phyloP scores from a whole-genome alignment of 345 rosid species.

The Bruguiera gymnorhiza region DNA sequence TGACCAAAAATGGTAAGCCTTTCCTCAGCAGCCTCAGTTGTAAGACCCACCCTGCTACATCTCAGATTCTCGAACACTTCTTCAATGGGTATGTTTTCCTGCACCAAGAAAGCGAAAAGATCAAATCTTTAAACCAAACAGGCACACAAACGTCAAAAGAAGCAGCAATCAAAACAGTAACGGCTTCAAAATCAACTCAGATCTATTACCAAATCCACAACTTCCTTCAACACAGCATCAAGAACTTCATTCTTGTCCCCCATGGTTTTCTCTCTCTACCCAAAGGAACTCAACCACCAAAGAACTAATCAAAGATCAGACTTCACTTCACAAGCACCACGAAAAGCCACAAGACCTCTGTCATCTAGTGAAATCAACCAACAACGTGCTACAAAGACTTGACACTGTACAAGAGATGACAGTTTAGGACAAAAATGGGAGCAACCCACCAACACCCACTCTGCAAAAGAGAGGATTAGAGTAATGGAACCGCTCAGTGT shows the following conservation, averaged over 20 bases:
- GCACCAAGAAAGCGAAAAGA: slow-evolving; percentile 16
- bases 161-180: slow-evolving; percentile 9
- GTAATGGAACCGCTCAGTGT: slow-evolving; percentile 11
- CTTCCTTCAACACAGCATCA: slow-evolving; percentile 92
- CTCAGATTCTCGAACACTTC: slow-evolving; percentile 95
- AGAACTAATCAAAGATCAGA: background rate
- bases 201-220: slow-evolving; percentile 99
- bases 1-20: slow-evolving; percentile 90
- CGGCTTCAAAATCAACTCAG: slow-evolving; percentile 37
- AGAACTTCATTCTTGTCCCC: slow-evolving; percentile 74
- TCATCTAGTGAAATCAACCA: background rate
- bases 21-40: slow-evolving; percentile 74
- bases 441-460: slow-evolving; percentile 40
- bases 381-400: slow-evolving; percentile 19
- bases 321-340: slow-evolving; percentile 8
- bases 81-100: slow-evolving; percentile 98
- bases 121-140: slow-evolving; percentile 14
- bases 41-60: slow-evolving; percentile 90
- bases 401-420: slow-evolving; percentile 8
- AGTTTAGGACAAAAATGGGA: slow-evolving; percentile 20
- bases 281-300: background rate
- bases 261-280: slow-evolving; percentile 26
- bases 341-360: background rate
- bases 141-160: slow-evolving; percentile 1
- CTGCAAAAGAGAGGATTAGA: slow-evolving; percentile 16